Evolutionary conservation across 495 filamentous ascomycete species (phyloP).

Genomic region (Podospora sp.): DNA sequence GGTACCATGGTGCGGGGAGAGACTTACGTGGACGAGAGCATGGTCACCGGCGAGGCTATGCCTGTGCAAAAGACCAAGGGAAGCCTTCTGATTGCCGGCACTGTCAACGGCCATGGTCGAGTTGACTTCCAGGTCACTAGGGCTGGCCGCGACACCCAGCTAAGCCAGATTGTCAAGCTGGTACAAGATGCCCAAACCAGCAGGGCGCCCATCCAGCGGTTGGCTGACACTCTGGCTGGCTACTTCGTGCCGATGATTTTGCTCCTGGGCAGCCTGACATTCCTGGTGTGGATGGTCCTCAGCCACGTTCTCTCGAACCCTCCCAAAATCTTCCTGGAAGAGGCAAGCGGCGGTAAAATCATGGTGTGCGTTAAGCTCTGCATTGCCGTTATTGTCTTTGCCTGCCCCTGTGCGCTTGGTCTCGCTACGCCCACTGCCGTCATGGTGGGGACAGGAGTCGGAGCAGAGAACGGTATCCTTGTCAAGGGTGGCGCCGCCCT

Average conservation of each 20-base stretch:
- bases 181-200: slow-evolving; percentile 96
- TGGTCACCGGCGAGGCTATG: slow-evolving; percentile 97
- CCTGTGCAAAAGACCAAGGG: slow-evolving; percentile 87
- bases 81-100: slow-evolving; percentile 84
- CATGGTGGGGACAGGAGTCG: slow-evolving; percentile 97
- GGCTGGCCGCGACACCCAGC: slow-evolving; percentile 91
- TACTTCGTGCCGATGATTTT: slow-evolving; percentile 94
- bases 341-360: slow-evolving; percentile 78
- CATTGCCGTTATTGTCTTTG: slow-evolving; percentile 98
- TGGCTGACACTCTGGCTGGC: slow-evolving; percentile 89
- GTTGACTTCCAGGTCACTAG: slow-evolving; percentile 92
- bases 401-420: slow-evolving; percentile 93
- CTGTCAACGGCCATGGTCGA: slow-evolving; percentile 89
- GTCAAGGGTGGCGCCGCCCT: slow-evolving; percentile 94
- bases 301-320: slow-evolving; percentile 80
- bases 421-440: slow-evolving; percentile 94
- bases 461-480: slow-evolving; percentile 95
- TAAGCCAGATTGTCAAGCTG: slow-evolving; percentile 96
- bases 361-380: slow-evolving; percentile 98
- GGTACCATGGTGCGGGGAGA: slow-evolving; percentile 84
- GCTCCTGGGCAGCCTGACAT: slow-evolving; percentile 79
- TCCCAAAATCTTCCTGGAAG: slow-evolving; percentile 84
- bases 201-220: slow-evolving; percentile 89
- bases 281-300: slow-evolving; percentile 91
- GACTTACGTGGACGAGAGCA: slow-evolving; percentile 94